Percentiles rank a stretch among this genome's conserved stretches.
Conservation (phyloP, 345 rosid species). For the Limnanthes douglasii region DNA sequence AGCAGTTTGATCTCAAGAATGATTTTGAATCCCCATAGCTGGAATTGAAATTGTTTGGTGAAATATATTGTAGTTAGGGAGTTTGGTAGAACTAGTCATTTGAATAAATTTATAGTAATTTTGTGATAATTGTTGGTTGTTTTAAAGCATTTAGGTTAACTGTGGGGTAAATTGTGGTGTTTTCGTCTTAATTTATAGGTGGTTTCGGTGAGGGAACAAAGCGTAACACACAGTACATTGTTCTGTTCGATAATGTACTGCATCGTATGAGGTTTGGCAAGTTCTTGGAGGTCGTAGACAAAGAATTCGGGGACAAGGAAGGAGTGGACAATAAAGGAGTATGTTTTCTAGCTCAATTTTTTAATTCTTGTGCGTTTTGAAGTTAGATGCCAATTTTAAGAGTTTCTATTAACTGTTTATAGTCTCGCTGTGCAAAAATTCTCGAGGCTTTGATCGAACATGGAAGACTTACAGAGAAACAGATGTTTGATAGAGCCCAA, state of each 20-base stretch:
- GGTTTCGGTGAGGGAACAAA: slow-evolving; percentile 29
- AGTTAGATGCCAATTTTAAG: background rate
- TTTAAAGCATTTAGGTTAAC: slow-evolving; percentile 1
- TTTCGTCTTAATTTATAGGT: slow-evolving; percentile 12
- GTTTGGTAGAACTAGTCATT: background rate
- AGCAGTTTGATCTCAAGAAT: background rate
- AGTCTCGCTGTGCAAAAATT: slow-evolving; percentile 46
- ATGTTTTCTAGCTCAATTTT: slow-evolving; percentile 7
- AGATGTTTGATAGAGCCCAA: slow-evolving; percentile 51
- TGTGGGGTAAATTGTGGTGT: slow-evolving; percentile 1
- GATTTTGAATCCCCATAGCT: background rate
- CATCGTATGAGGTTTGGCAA: slow-evolving; percentile 65
- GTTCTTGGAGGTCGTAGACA: slow-evolving; percentile 31
- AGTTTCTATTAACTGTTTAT: background rate
- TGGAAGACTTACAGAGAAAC: slow-evolving; percentile 70
- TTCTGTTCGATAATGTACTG: slow-evolving; percentile 41
- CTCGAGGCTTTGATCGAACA: slow-evolving; percentile 63
- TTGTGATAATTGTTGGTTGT: background rate
- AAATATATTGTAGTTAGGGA: background rate
- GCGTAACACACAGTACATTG: slow-evolving; percentile 35
- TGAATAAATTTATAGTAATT: background rate
- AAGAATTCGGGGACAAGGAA: slow-evolving; percentile 47
- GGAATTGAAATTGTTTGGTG: background rate
- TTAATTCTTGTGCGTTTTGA: background rate
- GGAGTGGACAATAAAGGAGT: no score